Conservation (phyloP, 1,139 yeast species). For the Candida buenavistaensis region DNA sequence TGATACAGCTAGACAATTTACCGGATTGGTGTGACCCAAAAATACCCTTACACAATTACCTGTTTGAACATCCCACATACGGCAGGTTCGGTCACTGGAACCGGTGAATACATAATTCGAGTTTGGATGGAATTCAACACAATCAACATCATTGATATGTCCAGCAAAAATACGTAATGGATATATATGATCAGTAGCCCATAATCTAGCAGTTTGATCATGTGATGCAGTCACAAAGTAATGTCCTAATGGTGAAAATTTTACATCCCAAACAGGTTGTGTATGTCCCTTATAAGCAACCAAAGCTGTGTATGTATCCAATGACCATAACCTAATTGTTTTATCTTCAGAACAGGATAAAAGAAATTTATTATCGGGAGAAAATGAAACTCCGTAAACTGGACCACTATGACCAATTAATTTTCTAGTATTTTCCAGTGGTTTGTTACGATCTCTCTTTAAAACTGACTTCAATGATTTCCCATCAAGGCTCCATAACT, state of each 20-base stretch:
- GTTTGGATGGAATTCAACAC: constrained; percentile 94
- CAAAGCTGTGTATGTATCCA: constrained; percentile 84
- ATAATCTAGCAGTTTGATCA: constrained; percentile 94
- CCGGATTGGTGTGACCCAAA: constrained; percentile 89
- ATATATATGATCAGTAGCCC: constrained; percentile 98
- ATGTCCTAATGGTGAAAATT: constrained; percentile 92
- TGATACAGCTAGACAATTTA: constrained; percentile 82
- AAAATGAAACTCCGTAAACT: constrained; percentile 84
- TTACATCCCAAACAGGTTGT: constrained; percentile 97
- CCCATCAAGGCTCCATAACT: constrained; percentile 92
- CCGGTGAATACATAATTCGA: constrained; percentile 94
- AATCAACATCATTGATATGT: constrained; percentile 93
- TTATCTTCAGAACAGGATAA: constrained; percentile 88
- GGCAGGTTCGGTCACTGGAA: constrained; percentile 88
- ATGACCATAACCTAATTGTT: constrained; percentile 90
- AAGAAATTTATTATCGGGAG: constrained; percentile 84
- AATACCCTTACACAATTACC: constrained; percentile 94
- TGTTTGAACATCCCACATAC: constrained; percentile 96
- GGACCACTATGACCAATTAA: constrained; percentile 94
- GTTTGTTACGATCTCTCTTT: constrained; percentile 58
- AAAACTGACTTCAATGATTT: constrained; percentile 70
- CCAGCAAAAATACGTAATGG: constrained; percentile 97
- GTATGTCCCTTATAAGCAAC: constrained; percentile 96
- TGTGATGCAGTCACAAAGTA: constrained; percentile 97
- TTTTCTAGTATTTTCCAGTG: constrained; percentile 50